Conservation (phyloP, 1,139 yeast species). For the Meyerozyma sp. region DNA sequence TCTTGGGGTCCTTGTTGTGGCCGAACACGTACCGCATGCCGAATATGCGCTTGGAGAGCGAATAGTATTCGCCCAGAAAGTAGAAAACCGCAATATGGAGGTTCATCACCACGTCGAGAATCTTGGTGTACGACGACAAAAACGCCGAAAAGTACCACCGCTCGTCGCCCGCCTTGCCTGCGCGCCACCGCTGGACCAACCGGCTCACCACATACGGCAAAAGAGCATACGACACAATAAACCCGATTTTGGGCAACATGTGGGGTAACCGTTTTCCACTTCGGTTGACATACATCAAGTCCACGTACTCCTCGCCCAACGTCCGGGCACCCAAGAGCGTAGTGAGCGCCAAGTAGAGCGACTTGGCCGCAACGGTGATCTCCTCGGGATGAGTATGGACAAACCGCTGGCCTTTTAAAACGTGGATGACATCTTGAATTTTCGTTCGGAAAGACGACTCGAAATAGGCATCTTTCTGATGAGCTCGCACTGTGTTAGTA, state of each 20-base stretch:
- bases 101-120: slow-evolving; percentile 51
- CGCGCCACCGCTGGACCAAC: slow-evolving; percentile 21
- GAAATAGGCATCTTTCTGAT: slow-evolving; percentile 80
- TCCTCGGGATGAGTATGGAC: slow-evolving; percentile 62
- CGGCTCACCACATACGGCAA: slow-evolving; percentile 49
- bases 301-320: slow-evolving; percentile 92
- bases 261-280: slow-evolving; percentile 49
- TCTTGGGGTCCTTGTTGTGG: slow-evolving; percentile 47
- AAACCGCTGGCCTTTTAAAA: slow-evolving; percentile 62
- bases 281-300: slow-evolving; percentile 61
- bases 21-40: slow-evolving; percentile 79
- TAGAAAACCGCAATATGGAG: slow-evolving; percentile 79
- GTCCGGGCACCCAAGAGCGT: slow-evolving; percentile 76
- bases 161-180: slow-evolving; percentile 18
- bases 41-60: slow-evolving; percentile 67
- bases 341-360: slow-evolving; percentile 63
- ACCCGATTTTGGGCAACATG: slow-evolving; percentile 42
- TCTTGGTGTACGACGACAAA: slow-evolving; percentile 34
- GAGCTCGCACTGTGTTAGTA: slow-evolving; percentile 54
- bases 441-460: slow-evolving; percentile 52
- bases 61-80: slow-evolving; percentile 74
- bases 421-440: slow-evolving; percentile 51
- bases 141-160: slow-evolving; percentile 12
- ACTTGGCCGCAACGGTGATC: slow-evolving; percentile 51
- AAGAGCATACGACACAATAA: slow-evolving; percentile 49